Evolutionary conservation across 805 yeast genomes (phyloP).

Genomic region (Pichia nanzhaoensis): DNA sequence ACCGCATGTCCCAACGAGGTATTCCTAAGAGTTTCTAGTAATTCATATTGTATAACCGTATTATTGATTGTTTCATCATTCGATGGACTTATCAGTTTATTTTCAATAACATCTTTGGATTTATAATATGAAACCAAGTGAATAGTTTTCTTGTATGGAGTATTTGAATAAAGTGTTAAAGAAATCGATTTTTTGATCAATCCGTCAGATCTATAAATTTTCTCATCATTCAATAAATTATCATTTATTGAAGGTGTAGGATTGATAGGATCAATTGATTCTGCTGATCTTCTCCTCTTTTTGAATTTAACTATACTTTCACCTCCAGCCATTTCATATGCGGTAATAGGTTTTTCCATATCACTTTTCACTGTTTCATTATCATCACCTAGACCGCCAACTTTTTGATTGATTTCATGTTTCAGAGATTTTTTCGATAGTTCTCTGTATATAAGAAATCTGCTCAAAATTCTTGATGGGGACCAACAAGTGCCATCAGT

Average conservation of each 20-base stretch:
- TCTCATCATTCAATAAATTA: not conserved
- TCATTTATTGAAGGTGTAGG: not conserved
- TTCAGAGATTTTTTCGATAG: slow-evolving; percentile 36
- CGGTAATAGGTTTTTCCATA: slow-evolving; percentile 7
- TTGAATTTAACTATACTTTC: slow-evolving; percentile 2
- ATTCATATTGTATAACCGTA: slow-evolving; percentile 37
- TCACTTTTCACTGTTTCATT: slow-evolving; percentile 21
- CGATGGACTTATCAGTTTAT: slow-evolving; percentile 52
- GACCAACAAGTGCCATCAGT: slow-evolving; percentile 96
- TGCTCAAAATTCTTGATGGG: slow-evolving; percentile 80
- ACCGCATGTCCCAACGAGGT: slow-evolving; percentile 46
- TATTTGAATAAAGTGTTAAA: slow-evolving; percentile 38
- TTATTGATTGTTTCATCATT: slow-evolving; percentile 44
- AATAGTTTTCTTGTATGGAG: slow-evolving; percentile 37
- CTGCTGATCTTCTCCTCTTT: not conserved
- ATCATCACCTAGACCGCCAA: slow-evolving; percentile 17
- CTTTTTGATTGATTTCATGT: too few relatives aligned
- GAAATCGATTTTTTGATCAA: slow-evolving; percentile 79
- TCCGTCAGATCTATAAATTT: slow-evolving; percentile 64
- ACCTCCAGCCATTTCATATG: slow-evolving; percentile 16
- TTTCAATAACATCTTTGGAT: slow-evolving; percentile 63
- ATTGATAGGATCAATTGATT: too few relatives aligned
- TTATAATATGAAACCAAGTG: slow-evolving; percentile 78
- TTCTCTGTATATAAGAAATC: slow-evolving; percentile 80
- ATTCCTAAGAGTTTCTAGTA: slow-evolving; percentile 53